Percentiles rank a stretch among this genome's conserved stretches.
These are phyloP conservation scores for Capsicum chinense DNA, from an alignment of 257 asterid species.

Conservation along the genomic window DNA sequence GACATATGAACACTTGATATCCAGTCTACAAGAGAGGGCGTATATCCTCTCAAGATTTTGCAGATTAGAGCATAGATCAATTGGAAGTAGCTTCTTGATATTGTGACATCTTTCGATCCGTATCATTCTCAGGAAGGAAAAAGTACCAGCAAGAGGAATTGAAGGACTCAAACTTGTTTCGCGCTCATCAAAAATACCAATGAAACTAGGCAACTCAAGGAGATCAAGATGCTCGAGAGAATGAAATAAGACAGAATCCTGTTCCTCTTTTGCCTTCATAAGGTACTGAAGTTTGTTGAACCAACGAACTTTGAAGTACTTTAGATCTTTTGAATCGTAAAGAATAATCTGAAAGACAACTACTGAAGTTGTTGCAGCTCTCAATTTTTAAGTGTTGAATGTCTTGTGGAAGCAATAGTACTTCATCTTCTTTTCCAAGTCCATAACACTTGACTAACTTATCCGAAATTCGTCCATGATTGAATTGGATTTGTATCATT, in stretches of 20 bases:
- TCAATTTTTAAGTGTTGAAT: conserved; percentile 16
- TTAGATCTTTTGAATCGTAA: background rate
- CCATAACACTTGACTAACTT: conserved; percentile 29
- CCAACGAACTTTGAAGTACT: background rate
- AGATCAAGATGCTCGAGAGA: conserved; percentile 29
- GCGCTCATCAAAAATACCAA: conserved; percentile 3
- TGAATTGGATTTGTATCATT: conserved; percentile 20
- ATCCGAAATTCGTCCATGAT: conserved; percentile 4
- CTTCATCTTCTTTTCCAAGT: conserved; percentile 23
- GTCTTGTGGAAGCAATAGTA: conserved; percentile 21
- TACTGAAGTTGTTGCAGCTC: conserved; percentile 10
- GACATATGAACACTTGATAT: too few species aligned
- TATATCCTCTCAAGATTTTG: conserved; percentile 24
- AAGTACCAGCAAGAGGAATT: background rate
- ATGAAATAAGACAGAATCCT: background rate
- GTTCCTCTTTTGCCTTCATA: background rate
- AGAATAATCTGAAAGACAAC: conserved; percentile 20
- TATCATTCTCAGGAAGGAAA: conserved; percentile 26
- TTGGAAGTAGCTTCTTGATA: conserved; percentile 25
- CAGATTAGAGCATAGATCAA: conserved; percentile 7
- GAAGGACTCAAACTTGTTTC: background rate
- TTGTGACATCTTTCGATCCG: background rate
- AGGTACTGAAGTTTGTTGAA: conserved; percentile 27
- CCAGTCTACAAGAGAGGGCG: background rate
- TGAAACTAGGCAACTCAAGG: background rate